A percentile compares a stretch with the other conserved stretches of the same genome.
phyloP scores from a whole-genome alignment of 371 early-diverging fungal species.

The Mortierella sp. region DNA sequence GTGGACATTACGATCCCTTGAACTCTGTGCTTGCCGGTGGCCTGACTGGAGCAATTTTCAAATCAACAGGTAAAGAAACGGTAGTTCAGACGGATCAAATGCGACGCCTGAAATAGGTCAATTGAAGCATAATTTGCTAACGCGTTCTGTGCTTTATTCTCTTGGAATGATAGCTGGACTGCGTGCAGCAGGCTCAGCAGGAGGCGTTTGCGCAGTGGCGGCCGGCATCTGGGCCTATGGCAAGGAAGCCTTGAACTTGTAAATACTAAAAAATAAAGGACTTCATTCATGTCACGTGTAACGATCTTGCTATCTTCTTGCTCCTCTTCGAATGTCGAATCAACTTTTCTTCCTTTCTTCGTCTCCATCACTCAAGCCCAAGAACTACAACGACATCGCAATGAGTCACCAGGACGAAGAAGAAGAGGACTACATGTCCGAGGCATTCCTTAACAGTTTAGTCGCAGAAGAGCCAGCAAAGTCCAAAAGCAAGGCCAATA shows the following conservation, averaged over 20 bases:
- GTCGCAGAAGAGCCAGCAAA: constrained; percentile 47
- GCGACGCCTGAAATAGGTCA: neutral
- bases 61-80: constrained; percentile 66
- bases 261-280: neutral
- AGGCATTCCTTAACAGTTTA: constrained; percentile 63
- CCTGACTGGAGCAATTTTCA: constrained; percentile 83
- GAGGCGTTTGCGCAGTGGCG: constrained; percentile 70
- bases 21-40: constrained; percentile 82
- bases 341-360: neutral
- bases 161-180: constrained; percentile 51
- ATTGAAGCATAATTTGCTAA: neutral
- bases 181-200: constrained; percentile 67
- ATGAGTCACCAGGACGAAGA: constrained; percentile 21
- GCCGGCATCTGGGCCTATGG: constrained; percentile 62
- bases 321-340: neutral
- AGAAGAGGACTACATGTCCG: constrained; percentile 77
- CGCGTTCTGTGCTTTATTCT: neutral
- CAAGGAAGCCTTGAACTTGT: constrained; percentile 1
- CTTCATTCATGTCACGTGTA: neutral
- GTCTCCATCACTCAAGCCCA: neutral
- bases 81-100: neutral
- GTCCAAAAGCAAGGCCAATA: constrained; percentile 30
- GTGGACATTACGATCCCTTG: constrained; percentile 76
- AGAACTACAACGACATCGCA: neutral
- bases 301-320: neutral